Base-by-base conservation (phyloP, 306 rosid genomes). In the Ziziphus jujuba region DNA sequence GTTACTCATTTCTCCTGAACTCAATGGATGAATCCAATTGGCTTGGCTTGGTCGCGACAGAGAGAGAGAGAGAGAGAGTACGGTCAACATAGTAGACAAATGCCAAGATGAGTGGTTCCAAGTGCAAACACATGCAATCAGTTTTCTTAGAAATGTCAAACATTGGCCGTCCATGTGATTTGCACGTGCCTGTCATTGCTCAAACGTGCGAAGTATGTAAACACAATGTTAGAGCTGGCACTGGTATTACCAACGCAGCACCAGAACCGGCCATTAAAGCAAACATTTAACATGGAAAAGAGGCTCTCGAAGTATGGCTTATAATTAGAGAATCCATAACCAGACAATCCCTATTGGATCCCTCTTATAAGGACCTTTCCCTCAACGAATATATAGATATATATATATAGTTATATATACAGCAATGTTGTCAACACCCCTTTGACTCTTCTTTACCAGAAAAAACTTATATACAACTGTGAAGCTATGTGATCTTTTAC, bases 261-360 rank as follows among this genome's bases (percentile, higher is more conserved):
- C 64, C 12, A 43, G 35, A 38, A 73, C 80, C 78, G 74, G 65
- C 84, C 87, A 81, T 70, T 77, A 57, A 4, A 20, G 69, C 57
- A 50, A 73, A 83, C 86, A 78, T 52, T 77, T 75, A 83, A 86
- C 88, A 73, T 86, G 88, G 54, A 58, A 75, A 76, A 65, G 73
- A 69, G 59, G 61, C 22, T 61, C 67, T 16, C 56, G 1, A 9
- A 22, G 67, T 61, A 63, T 68, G 54, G 13, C 23, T 34, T 20
- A 12, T 49, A 21, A 47, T 16, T 13, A 20, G 50, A 59, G 48
- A 56, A 67, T 64, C 72, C 67, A 62, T 54, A 7, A 72, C 44
- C 63, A 47, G 36, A 59, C 65, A 60, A 50, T 63, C 76, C 52
- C 55, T 48, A 34, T 51, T 72, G 79, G 74, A 45, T 77, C 72